Conservation (phyloP, 768 basidiomycete species). For the Boletus speciosus region DNA sequence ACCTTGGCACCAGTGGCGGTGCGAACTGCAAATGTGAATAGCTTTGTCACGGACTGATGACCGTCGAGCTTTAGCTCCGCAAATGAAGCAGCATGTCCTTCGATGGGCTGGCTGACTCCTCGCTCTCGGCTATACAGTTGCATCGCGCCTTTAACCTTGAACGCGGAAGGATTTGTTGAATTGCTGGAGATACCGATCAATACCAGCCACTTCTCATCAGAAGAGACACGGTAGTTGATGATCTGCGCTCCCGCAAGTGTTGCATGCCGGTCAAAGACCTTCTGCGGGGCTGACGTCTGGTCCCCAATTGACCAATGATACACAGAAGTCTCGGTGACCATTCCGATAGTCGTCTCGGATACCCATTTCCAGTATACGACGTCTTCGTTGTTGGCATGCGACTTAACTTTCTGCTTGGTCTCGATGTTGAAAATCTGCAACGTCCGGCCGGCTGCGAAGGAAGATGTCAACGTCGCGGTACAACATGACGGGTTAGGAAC, state of each 20-base stretch:
- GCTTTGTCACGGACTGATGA: conserved; percentile 76
- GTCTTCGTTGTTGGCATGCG: conserved; percentile 90
- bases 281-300: conserved; percentile 74
- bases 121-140: conserved; percentile 93
- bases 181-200: conserved; percentile 94
- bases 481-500: background rate
- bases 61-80: conserved; percentile 91
- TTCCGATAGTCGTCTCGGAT: conserved; percentile 82
- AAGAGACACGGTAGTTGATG: conserved; percentile 92
- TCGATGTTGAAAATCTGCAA: conserved; percentile 98
- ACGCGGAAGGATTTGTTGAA: conserved; percentile 87
- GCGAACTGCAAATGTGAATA: conserved; percentile 93
- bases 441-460: conserved; percentile 73
- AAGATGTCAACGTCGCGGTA: conserved; percentile 2
- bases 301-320: conserved; percentile 86
- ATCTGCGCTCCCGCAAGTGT: conserved; percentile 95
- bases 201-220: conserved; percentile 97
- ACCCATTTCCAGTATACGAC: conserved; percentile 99
- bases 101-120: conserved; percentile 94
- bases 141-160: conserved; percentile 99
- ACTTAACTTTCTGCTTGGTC: conserved; percentile 95
- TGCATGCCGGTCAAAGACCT: conserved; percentile 95
- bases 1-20: conserved; percentile 99
- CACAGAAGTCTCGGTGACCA: conserved; percentile 92
- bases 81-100: conserved; percentile 97